Evolutionary conservation across 495 filamentous ascomycete genomes (phyloP), one percentile per base, ranked within the genome.

Genomic region (Talaromyces stipitatus): DNA sequence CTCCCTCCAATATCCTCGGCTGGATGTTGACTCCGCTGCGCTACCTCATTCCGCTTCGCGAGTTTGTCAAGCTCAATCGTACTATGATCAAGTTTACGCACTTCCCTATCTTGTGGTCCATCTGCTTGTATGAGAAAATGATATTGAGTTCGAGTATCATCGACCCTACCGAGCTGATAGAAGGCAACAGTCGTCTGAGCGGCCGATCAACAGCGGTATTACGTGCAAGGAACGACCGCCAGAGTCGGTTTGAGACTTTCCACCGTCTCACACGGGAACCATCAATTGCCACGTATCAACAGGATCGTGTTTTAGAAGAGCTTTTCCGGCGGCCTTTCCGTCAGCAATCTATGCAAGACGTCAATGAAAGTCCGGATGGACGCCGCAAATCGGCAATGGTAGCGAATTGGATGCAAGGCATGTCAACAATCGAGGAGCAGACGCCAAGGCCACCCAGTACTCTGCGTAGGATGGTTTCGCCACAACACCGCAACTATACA

Each of bases 71-170:
- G 57, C 64, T 95, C 36, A 97, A 96, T 63, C 83, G 92, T 32
- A 86, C 83, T 0, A 81, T 91, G 54, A 96, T 97, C 72, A 96
- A 96, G 66, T 66, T 86, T 41, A 96, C 92, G 0, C 92, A 97
- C 68, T 84, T 91, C 57, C 91, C 91, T 1, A 80, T 97, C 8
- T 70, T 96, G 22, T 88, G 91, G 63, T 77, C 83, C 41, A 94
- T 97, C 29, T 96, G 85, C 58, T 63, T 87, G 24, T 97, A 97
- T 66, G 92, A 97, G 68, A 88, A 85, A 56, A 74, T 83, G 7
- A 79, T 90, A 24, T 75, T 97, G 18, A 82, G 84, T 14, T 71
- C 79, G 10, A 76, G 78, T 12, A 82, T 90, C 22, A 86, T 91
- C 56, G 88, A 89, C 41, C 83, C 87, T 2, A 88, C 81, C 4